Conservation (phyloP, 768 basidiomycete genomes). For the Mycena vulgaris region DNA sequence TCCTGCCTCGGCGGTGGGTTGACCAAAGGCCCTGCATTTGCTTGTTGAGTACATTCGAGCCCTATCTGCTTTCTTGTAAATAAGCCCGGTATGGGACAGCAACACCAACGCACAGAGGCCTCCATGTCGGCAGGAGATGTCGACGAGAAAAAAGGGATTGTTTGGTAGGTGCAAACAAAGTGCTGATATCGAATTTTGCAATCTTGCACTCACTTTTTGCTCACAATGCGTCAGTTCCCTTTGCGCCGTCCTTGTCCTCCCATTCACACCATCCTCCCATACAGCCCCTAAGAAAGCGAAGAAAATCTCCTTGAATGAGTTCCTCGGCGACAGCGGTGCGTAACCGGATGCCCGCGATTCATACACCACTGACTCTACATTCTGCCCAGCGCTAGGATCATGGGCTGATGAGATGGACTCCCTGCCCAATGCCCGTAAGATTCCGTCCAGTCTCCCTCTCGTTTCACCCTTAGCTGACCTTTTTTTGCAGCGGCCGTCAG, state of each 20-base stretch:
- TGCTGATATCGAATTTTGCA: constrained; percentile 2
- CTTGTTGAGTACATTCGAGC: constrained; percentile 80
- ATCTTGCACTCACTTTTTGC: neutral
- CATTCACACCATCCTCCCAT: constrained; percentile 1
- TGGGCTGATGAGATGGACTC: constrained; percentile 99
- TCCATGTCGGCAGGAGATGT: constrained; percentile 27
- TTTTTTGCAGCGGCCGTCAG: constrained; percentile 73
- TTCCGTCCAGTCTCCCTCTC: neutral
- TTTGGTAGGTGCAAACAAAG: constrained; percentile 2
- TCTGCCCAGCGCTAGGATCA: constrained; percentile 89
- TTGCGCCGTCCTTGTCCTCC: neutral
- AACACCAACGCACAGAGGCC: constrained; percentile 37
- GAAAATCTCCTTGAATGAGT: constrained; percentile 94
- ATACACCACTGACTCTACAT: constrained; percentile 32
- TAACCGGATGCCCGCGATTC: constrained; percentile 37
- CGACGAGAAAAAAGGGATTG: neutral
- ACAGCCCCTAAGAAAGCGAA: constrained; percentile 92
- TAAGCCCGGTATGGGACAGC: neutral
- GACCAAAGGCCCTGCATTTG: constrained; percentile 89
- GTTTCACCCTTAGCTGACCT: constrained; percentile 33
- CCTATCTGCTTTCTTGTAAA: constrained; percentile 71
- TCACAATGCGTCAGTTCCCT: constrained; percentile 35
- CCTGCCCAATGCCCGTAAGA: constrained; percentile 94
- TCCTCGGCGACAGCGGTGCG: constrained; percentile 90
- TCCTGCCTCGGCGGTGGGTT: constrained; percentile 70